Evolutionary conservation across 495 filamentous ascomycete species (phyloP), one percentile per base, ranked within the genome.

Genomic region (Penicillium robsamsonii): DNA sequence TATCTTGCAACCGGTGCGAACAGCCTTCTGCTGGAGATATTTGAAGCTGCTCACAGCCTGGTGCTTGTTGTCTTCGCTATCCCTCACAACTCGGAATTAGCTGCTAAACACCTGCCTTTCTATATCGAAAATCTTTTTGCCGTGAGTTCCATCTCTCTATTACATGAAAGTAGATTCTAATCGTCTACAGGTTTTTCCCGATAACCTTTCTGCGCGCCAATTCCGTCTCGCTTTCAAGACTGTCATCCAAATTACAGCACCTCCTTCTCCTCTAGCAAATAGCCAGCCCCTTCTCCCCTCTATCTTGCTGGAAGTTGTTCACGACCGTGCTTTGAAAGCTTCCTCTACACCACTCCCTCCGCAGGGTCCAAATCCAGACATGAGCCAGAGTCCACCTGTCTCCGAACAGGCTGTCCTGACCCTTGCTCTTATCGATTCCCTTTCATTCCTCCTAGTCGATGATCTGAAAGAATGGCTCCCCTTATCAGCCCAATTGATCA

Each of bases 221-320:
- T 97, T 98, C 74, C 85, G 93, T 37, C 81, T 97, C 15, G 94
- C 93, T 22, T 92, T 96, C 80, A 91, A 89, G 68, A 93, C 91
- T 8, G 76, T 97, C 49, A 83, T 97, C 61, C 86, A 87, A 62
- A 86, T 97, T 50, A 83, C 90, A n/a, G 85, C 88, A 3, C 91
- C 92, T 20, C 92, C 94, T 1, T 89, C 84, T 31, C 81, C 81
- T 15, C 75, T 96, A 33, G 81, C 88, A 15, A 83, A 80, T 46
- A 79, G 71, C 8, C 85, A 95, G 49, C 91, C 89, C 1, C 75
- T 89, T 53, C 81, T 97, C 18, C 80, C 90, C 1, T 88, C 92
- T 35, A 86, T 84, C 2, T 70, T 97, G 1, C 77, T 97, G 12
- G 94, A 98, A 65, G 81, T 96, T 50, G 75, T 96, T 8, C 82